Conservation (phyloP, 31 red algal genomes). For the Asparagopsis taxiformis region DNA sequence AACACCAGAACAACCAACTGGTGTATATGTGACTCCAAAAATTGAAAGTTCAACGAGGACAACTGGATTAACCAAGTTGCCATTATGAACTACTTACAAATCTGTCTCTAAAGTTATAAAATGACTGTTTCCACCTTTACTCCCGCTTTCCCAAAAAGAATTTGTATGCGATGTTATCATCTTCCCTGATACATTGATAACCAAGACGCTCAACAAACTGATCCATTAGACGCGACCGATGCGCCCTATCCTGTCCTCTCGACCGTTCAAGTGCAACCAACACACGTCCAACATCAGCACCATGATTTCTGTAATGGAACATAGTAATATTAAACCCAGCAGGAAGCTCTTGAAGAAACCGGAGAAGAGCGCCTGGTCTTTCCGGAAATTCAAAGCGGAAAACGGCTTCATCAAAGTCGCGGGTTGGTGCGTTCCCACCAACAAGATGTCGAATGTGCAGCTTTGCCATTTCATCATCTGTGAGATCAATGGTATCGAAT, state of each 20-base stretch:
- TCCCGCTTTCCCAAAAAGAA: conserved; percentile 46
- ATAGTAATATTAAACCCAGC: conserved; percentile 87
- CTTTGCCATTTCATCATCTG: conserved; percentile 98
- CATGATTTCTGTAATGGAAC: conserved; percentile 99
- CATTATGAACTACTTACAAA: too few relatives aligned
- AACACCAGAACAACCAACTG: too few relatives aligned
- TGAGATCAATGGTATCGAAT: conserved; percentile 69
- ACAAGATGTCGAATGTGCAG: conserved; percentile 95
- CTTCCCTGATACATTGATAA: conserved; percentile 47
- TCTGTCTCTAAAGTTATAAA: too few relatives aligned
- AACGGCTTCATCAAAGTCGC: conserved; percentile 66
- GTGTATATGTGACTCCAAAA: too few relatives aligned
- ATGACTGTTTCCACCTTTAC: too few relatives aligned
- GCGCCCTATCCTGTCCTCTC: conserved; percentile 2
- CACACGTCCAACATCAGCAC: conserved; percentile 91
- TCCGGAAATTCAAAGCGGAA: conserved; percentile 98
- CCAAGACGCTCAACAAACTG: conserved; percentile 38
- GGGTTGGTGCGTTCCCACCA: conserved; percentile 58
- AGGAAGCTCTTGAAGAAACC: conserved; percentile 72
- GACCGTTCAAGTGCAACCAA: conserved; percentile 70
- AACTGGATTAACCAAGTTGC: too few relatives aligned
- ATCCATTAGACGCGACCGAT: conserved; percentile 9
- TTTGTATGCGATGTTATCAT: conserved; percentile 63
- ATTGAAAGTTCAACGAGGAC: too few relatives aligned
- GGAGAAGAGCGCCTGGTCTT: conserved; percentile 77